phyloP scores from a whole-genome alignment of 2,329 filamentous ascomycete species.

The Macrophomina pseudophaseolina region DNA sequence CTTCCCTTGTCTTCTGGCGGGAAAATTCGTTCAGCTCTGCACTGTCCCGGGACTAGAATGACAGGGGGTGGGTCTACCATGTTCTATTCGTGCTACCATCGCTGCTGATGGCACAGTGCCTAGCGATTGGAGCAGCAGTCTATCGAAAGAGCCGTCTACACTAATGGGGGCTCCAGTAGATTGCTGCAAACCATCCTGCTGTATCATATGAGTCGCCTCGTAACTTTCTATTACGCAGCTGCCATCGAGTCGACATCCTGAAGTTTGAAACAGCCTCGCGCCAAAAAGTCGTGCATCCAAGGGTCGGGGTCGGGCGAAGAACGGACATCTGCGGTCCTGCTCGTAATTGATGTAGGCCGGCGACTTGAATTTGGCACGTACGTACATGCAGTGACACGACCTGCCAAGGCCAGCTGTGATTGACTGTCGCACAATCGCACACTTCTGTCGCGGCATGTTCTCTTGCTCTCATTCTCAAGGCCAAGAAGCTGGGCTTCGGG shows the following conservation, averaged over 20 bases:
- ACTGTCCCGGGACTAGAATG: conserved; percentile 1
- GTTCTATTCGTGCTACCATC: neutral
- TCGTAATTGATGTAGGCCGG: neutral
- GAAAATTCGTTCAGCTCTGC: neutral
- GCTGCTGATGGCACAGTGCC: conserved; percentile 1
- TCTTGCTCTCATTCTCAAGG: neutral
- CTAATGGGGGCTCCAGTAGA: neutral
- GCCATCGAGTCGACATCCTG: neutral
- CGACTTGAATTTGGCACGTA: neutral
- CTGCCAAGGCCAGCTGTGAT: neutral
- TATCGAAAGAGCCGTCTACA: neutral
- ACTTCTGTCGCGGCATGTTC: neutral
- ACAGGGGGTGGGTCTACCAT: conserved; percentile 9
- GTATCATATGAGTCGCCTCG: conserved; percentile 12
- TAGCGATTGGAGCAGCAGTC: neutral
- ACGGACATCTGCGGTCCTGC: neutral
- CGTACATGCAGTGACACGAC: neutral
- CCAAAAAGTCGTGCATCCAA: neutral
- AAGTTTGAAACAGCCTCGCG: conserved; percentile 3
- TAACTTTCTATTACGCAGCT: neutral
- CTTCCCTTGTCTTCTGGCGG: neutral
- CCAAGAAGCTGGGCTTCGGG: no score
- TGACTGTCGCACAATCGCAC: neutral
- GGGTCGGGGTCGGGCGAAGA: neutral
- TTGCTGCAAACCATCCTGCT: conserved; percentile 18